Evolutionary conservation across 805 yeast genomes (phyloP).

Genomic region (Spathaspora hagerdaliae): DNA sequence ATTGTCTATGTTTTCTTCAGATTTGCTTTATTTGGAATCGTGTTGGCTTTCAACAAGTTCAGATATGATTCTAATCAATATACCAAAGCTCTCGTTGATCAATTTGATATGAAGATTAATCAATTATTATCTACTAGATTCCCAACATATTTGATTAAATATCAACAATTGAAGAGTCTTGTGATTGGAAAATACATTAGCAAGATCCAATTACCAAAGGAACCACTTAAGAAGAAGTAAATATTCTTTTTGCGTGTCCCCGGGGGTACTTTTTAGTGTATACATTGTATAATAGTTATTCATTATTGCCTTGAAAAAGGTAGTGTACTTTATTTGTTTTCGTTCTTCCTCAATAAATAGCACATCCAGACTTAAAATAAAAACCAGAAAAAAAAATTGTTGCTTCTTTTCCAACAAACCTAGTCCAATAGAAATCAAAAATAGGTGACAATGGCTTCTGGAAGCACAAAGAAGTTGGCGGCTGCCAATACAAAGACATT

Average conservation of each 20-base stretch:
- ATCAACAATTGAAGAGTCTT: constrained; percentile 16
- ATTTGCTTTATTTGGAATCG: constrained; percentile 26
- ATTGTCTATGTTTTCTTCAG: constrained; percentile 30
- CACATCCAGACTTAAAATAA: too few species aligned
- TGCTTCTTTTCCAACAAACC: too few species aligned
- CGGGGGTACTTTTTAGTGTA: too few species aligned
- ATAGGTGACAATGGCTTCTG: constrained; percentile 49
- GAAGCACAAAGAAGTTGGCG: constrained; percentile 53
- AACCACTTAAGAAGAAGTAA: constrained; percentile 8
- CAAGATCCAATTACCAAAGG: constrained; percentile 19
- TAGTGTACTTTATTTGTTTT: too few species aligned
- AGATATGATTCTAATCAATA: constrained; percentile 30
- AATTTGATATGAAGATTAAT: constrained; percentile 42
- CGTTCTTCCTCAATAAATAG: too few species aligned
- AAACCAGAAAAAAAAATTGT: too few species aligned
- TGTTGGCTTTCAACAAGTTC: constrained; percentile 31
- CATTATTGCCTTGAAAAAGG: too few species aligned
- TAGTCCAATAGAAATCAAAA: background rate
- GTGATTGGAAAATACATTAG: constrained; percentile 14
- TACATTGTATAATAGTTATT: too few species aligned
- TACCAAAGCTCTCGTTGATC: constrained; percentile 37
- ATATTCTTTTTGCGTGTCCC: too few species aligned
- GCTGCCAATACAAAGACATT: constrained; percentile 33
- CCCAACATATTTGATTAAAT: constrained; percentile 13
- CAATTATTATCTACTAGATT: constrained; percentile 11